Evolutionary conservation across 805 yeast species (phyloP).

Genomic region (Schwanniomyces sp.): DNA sequence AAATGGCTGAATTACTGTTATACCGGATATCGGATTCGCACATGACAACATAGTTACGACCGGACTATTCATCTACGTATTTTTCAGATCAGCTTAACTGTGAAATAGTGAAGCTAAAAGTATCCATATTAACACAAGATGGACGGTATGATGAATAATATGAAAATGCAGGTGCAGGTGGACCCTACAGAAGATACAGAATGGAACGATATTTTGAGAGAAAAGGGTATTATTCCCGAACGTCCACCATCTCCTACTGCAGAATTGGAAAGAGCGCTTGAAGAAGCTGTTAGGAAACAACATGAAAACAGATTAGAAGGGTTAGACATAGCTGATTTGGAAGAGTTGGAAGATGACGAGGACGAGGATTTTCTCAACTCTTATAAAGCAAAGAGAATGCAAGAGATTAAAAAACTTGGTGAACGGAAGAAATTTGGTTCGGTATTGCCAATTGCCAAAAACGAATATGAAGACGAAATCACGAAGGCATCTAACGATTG

Average conservation of each 20-base stretch:
- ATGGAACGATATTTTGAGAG: constrained; percentile 94
- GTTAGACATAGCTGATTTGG: constrained; percentile 77
- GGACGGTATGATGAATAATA: constrained; percentile 11
- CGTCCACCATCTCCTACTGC: constrained; percentile 86
- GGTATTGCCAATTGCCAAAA: constrained; percentile 77
- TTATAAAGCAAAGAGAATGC: constrained; percentile 75
- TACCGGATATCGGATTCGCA: neutral
- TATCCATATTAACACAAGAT: neutral
- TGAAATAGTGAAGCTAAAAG: neutral
- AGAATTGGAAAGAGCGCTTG: constrained; percentile 82
- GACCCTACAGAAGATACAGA: constrained; percentile 97
- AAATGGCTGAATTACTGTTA: neutral
- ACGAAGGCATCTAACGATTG: constrained; percentile 70
- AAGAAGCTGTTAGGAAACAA: constrained; percentile 75
- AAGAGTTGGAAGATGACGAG: constrained; percentile 87
- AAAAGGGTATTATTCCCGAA: constrained; percentile 90
- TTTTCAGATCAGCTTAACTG: neutral
- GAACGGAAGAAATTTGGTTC: constrained; percentile 66
- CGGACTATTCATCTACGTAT: neutral
- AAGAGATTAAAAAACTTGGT: constrained; percentile 65
- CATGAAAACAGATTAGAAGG: constrained; percentile 82
- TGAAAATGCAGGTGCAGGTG: constrained; percentile 78
- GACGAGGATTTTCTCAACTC: constrained; percentile 83
- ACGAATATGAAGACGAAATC: constrained; percentile 83
- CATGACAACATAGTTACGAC: neutral